A percentile compares a stretch with the other conserved stretches of the same genome.
phyloP scores from a whole-genome alignment of 768 basidiomycete genomes.

The Hypholoma sublateritium region DNA sequence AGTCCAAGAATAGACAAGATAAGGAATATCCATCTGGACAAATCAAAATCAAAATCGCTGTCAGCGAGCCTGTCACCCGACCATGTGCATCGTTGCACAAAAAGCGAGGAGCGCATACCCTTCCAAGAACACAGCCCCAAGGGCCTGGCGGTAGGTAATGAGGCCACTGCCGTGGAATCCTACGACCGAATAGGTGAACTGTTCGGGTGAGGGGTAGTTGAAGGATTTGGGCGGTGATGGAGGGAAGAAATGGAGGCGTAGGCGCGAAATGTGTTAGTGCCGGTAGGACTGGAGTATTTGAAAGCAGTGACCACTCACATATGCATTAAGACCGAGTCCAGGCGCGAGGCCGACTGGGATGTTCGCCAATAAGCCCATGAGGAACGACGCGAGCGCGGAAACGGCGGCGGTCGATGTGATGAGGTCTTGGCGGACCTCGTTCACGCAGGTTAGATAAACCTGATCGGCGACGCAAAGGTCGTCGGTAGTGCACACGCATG shows the following conservation, averaged over 20 bases:
- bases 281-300: neutral
- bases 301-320: slow-evolving; percentile 42
- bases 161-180: slow-evolving; percentile 77
- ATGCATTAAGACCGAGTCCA: slow-evolving; percentile 81
- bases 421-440: slow-evolving; percentile 68
- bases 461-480: slow-evolving; percentile 56
- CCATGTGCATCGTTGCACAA: neutral
- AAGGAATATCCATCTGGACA: slow-evolving; percentile 75
- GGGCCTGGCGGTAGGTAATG: slow-evolving; percentile 76
- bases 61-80: neutral
- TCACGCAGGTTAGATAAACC: slow-evolving; percentile 55
- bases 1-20: slow-evolving; percentile 77
- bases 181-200: slow-evolving; percentile 89
- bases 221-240: no score
- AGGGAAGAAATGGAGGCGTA: neutral
- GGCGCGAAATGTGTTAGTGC: neutral
- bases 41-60: neutral
- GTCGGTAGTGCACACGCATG: slow-evolving; percentile 68
- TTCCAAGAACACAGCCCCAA: slow-evolving; percentile 86
- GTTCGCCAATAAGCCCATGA: slow-evolving; percentile 85
- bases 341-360: slow-evolving; percentile 90
- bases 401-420: slow-evolving; percentile 83
- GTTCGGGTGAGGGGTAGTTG: no score
- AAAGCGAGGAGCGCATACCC: slow-evolving; percentile 46
- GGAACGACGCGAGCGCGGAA: slow-evolving; percentile 68